Conservation (phyloP, 2,329 filamentous ascomycete species). For the Zymoseptoria tritici region DNA sequence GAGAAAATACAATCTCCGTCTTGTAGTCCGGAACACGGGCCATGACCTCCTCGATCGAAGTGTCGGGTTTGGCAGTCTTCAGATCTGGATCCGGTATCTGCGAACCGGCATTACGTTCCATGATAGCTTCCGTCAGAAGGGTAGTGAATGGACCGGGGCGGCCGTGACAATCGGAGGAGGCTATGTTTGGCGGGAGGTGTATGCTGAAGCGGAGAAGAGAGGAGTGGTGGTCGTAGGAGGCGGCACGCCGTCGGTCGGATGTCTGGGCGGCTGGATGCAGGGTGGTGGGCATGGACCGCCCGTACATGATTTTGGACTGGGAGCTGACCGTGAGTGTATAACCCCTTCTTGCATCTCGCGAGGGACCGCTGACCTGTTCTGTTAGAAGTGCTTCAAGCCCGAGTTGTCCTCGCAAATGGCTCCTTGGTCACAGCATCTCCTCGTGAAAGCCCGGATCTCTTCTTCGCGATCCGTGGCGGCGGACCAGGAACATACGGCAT, state of each 20-base stretch:
- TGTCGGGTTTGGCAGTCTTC: constrained; percentile 1
- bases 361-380: not conserved
- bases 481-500: constrained; percentile 42
- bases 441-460: constrained; percentile 43
- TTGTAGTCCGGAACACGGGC: constrained; percentile 39
- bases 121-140: constrained; percentile 15
- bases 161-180: constrained; percentile 27
- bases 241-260: constrained; percentile 17
- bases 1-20: constrained; percentile 40
- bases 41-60: constrained; percentile 21
- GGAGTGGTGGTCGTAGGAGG: constrained; percentile 20
- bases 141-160: constrained; percentile 25
- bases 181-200: constrained; percentile 29
- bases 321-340: constrained; percentile 12
- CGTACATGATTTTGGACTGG: constrained; percentile 19
- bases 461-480: constrained; percentile 45
- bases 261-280: constrained; percentile 22
- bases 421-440: constrained; percentile 26
- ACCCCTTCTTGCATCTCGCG: not conserved
- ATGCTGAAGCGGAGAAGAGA: constrained; percentile 22
- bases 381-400: constrained; percentile 14
- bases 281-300: constrained; percentile 21
- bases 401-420: constrained; percentile 20
- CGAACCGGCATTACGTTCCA: constrained; percentile 26
- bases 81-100: constrained; percentile 17